Evolutionary conservation across 2,329 filamentous ascomycete genomes (phyloP).

Genomic region (Alternaria panax): DNA sequence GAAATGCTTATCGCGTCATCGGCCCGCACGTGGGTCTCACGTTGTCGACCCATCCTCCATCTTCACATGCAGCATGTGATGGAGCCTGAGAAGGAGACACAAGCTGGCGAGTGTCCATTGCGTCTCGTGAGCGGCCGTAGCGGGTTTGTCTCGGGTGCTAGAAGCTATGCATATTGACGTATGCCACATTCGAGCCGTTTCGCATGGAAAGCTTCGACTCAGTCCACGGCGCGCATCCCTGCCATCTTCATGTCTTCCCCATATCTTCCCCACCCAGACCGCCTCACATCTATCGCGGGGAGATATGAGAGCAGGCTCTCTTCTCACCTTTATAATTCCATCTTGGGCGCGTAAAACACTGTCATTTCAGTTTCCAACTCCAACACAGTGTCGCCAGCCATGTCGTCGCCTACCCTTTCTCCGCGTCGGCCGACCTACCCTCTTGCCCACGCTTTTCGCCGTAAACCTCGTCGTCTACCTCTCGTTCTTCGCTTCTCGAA

Average conservation of each 20-base stretch:
- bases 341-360: background rate
- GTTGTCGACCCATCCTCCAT: background rate
- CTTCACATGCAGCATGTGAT: conserved; percentile 19
- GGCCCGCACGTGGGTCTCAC: conserved; percentile 9
- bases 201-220: conserved; percentile 1
- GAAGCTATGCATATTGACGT: background rate
- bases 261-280: conserved; percentile 8
- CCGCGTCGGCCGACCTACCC: conserved; percentile 54
- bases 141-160: background rate
- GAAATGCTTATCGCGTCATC: conserved; percentile 12
- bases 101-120: background rate
- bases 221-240: conserved; percentile 6
- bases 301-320: conserved; percentile 2
- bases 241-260: conserved; percentile 11
- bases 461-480: conserved; percentile 64
- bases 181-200: background rate
- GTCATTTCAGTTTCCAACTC: background rate
- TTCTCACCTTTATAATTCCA: background rate
- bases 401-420: conserved; percentile 17
- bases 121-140: background rate
- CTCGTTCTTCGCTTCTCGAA: conserved; percentile 70
- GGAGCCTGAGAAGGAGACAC: conserved; percentile 4
- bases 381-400: background rate
- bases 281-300: conserved; percentile 11
- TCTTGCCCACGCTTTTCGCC: conserved; percentile 54